Conservation (phyloP, 169 alveolate genomes). For the Plasmodium reichenowi region DNA sequence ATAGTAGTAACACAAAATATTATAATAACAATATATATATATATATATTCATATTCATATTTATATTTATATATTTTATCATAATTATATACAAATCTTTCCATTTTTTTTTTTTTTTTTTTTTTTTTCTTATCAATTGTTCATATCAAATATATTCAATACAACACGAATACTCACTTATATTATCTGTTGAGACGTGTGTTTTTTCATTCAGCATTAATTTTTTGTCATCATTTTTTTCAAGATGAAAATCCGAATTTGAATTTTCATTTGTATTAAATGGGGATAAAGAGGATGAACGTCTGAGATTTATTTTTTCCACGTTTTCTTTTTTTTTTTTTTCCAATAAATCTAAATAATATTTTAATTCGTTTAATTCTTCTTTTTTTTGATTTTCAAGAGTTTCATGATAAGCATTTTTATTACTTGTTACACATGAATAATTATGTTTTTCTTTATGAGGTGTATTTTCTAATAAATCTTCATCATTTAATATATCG, state of each 20-base stretch:
- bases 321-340: background rate
- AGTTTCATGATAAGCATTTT: background rate
- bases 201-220: background rate
- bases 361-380: background rate
- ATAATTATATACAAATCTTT: too few relatives aligned
- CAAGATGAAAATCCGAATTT: background rate
- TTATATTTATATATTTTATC: too few relatives aligned
- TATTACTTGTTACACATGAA: background rate
- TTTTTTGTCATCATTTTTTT: background rate
- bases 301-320: conserved; percentile 3
- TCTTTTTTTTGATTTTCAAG: background rate
- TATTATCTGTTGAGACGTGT: background rate
- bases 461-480: background rate
- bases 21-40: too few relatives aligned
- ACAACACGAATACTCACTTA: background rate
- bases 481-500: background rate
- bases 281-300: background rate
- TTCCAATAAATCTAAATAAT: background rate
- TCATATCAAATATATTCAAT: background rate
- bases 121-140: background rate
- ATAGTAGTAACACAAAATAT: too few relatives aligned
- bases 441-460: background rate
- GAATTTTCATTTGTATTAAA: background rate
- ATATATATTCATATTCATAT: too few relatives aligned
- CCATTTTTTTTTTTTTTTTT: too few relatives aligned